These are phyloP conservation scores for Sarocladium brachiariae DNA, from an alignment of 2,329 filamentous ascomycete genomes.

Conservation along the genomic window DNA sequence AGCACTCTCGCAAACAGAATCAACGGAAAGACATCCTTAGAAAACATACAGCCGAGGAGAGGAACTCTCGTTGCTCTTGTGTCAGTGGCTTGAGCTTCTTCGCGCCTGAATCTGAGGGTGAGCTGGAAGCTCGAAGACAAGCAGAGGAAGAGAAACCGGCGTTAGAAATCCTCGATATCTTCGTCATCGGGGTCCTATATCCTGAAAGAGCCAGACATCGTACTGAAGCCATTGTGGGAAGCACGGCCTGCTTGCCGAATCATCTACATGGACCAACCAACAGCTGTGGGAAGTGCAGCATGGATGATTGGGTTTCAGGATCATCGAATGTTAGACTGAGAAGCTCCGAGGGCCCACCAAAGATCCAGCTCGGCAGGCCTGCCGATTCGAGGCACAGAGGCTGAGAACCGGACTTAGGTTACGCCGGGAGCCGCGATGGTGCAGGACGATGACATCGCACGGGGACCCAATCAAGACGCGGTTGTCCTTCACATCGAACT, in stretches of 20 bases:
- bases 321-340: slow-evolving; percentile 4
- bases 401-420: neutral
- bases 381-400: neutral
- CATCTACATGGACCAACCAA: neutral
- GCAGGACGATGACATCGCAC: slow-evolving; percentile 2
- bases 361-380: neutral
- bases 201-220: slow-evolving; percentile 14
- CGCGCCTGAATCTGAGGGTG: slow-evolving; percentile 20
- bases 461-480: slow-evolving; percentile 5
- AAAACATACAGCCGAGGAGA: slow-evolving; percentile 60
- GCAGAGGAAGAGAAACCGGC: slow-evolving; percentile 5
- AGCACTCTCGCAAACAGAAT: neutral
- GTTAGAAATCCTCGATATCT: neutral
- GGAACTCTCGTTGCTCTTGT: slow-evolving; percentile 63
- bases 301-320: too few relatives aligned
- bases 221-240: slow-evolving; percentile 15
- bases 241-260: neutral
- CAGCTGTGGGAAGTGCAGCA: neutral
- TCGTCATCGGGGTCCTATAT: neutral
- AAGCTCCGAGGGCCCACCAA: neutral
- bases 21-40: too few relatives aligned
- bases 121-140: slow-evolving; percentile 8
- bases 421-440: neutral
- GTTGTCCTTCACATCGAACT: neutral
- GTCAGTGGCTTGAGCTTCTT: slow-evolving; percentile 55